Conservation (phyloP, 2,329 filamentous ascomycete species). For the Purpureocillium takamizusanense region DNA sequence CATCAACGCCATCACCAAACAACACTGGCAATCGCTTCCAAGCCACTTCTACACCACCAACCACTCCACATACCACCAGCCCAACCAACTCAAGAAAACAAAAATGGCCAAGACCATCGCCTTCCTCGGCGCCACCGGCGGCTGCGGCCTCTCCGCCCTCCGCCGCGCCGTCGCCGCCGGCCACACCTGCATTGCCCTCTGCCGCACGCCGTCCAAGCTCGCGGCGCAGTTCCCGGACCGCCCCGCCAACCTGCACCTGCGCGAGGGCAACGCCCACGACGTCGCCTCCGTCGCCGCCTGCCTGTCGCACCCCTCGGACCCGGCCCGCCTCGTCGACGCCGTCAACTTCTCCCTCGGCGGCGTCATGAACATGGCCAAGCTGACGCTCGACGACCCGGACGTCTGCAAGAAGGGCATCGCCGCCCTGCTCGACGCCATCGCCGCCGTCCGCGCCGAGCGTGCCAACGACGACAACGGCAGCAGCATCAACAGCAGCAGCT, state of each 20-base stretch:
- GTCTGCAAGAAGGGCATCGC: conserved; percentile 29
- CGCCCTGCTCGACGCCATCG: conserved; percentile 23
- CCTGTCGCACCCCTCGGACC: conserved; percentile 17
- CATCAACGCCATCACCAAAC: too few relatives aligned
- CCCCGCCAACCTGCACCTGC: conserved; percentile 24
- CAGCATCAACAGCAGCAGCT: conserved; percentile 7
- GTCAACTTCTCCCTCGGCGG: conserved; percentile 31
- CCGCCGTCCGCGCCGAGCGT: conserved; percentile 10
- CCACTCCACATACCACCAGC: neutral
- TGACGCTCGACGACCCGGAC: conserved; percentile 25
- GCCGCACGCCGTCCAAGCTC: conserved; percentile 31
- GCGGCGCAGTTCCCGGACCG: conserved; percentile 17
- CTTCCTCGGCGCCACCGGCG: conserved; percentile 34
- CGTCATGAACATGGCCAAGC: conserved; percentile 12
- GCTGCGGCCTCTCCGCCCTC: conserved; percentile 28
- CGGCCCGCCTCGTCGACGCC: conserved; percentile 22
- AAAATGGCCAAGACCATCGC: conserved; percentile 11
- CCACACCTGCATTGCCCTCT: conserved; percentile 29
- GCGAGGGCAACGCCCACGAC: conserved; percentile 28
- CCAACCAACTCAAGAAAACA: conserved; percentile 1
- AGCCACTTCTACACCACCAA: too few relatives aligned
- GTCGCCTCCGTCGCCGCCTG: conserved; percentile 19
- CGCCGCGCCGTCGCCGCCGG: conserved; percentile 24
- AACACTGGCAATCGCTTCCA: too few relatives aligned
- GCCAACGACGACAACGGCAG: too few relatives aligned